These are phyloP conservation scores for Martiniozyma abietophila DNA, from an alignment of 805 yeast species.

Conservation along the genomic window DNA sequence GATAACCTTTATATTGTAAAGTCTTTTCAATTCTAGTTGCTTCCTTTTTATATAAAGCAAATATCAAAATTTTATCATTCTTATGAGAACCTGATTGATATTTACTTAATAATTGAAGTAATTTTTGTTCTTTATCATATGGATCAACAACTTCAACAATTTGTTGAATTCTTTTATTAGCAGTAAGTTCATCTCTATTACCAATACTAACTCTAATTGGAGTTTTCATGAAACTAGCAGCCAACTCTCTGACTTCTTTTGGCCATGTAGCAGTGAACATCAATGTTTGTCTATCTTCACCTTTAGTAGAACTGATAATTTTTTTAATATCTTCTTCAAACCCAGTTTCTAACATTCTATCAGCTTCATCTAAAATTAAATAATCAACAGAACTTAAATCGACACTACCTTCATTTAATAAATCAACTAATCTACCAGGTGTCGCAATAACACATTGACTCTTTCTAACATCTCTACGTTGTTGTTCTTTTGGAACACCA, in stretches of 20 bases:
- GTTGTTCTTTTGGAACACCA: constrained; percentile 95
- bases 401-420: constrained; percentile 80
- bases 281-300: constrained; percentile 68
- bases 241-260: constrained; percentile 91
- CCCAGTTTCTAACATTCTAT: constrained; percentile 97
- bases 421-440: constrained; percentile 93
- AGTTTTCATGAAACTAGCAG: constrained; percentile 67
- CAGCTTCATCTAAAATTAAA: constrained; percentile 94
- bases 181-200: constrained; percentile 86
- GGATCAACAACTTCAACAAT: constrained; percentile 88
- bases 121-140: constrained; percentile 65
- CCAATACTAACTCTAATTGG: constrained; percentile 94
- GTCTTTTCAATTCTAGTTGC: constrained; percentile 83
- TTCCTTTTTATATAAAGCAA: constrained; percentile 94
- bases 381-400: constrained; percentile 60
- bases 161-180: constrained; percentile 90
- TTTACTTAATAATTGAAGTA: constrained; percentile 61
- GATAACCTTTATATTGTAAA: constrained; percentile 61
- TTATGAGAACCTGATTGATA: constrained; percentile 57
- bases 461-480: constrained; percentile 54
- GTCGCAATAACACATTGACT: constrained; percentile 89
- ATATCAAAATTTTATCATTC: constrained; percentile 79
- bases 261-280: constrained; percentile 99
- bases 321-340: constrained; percentile 92
- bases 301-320: constrained; percentile 52